Evolutionary conservation across 2,329 filamentous ascomycete species (phyloP).

Genomic region (Geosmithia flava): DNA sequence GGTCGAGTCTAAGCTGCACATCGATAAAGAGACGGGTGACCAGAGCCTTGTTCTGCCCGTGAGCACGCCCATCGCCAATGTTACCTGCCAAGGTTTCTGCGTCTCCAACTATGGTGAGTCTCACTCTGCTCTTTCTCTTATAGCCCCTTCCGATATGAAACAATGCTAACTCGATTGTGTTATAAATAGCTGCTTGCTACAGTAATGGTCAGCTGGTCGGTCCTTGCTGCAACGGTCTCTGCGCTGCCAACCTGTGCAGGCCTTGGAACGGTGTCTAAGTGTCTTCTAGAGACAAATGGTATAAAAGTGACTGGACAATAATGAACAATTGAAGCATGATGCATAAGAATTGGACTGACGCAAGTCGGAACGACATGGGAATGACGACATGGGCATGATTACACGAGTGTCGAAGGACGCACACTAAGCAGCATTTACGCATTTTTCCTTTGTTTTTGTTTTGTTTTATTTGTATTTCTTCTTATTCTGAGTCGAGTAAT

Average conservation of each 20-base stretch:
- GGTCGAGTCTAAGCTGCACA: constrained; percentile 15
- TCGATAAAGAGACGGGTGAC: constrained; percentile 13
- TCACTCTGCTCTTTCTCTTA: background rate
- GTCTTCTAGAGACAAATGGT: no score
- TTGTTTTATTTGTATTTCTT: background rate
- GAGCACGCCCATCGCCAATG: constrained; percentile 26
- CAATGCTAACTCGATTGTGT: background rate
- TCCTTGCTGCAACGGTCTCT: constrained; percentile 29
- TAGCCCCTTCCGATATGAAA: background rate
- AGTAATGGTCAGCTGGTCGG: constrained; percentile 15
- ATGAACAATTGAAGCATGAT: no score
- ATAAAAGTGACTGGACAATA: no score
- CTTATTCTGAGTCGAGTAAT: background rate
- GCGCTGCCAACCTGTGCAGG: constrained; percentile 26
- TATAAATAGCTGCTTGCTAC: background rate
- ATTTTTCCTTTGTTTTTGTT: background rate
- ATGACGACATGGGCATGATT: background rate
- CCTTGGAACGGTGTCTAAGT: constrained; percentile 14
- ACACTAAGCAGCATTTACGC: background rate
- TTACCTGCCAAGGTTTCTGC: constrained; percentile 29
- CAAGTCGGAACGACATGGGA: background rate
- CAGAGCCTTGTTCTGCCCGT: constrained; percentile 30
- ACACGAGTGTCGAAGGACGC: background rate
- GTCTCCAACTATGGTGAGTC: constrained; percentile 23
- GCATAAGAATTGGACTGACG: no score